phyloP scores from a whole-genome alignment of 495 filamentous ascomycete species.

The Tuber magnatum region DNA sequence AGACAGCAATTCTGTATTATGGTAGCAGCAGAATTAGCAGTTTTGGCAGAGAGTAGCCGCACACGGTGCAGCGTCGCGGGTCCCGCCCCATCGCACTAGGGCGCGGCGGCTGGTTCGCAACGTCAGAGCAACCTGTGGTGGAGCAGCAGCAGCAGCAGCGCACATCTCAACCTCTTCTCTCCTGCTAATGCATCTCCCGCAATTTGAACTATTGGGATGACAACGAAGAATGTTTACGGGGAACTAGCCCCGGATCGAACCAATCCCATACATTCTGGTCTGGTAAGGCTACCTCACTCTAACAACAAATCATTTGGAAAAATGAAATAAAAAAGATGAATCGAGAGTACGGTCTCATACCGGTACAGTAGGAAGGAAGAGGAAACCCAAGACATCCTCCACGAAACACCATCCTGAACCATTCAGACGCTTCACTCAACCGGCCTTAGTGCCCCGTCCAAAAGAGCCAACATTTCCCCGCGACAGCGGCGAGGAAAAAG shows the following conservation, averaged over 20 bases:
- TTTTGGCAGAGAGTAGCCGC: background rate
- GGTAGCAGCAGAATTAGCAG: background rate
- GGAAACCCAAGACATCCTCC: conserved; percentile 10
- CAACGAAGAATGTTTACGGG: background rate
- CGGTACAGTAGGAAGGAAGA: too few relatives aligned
- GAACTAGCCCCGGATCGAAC: background rate
- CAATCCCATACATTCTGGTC: background rate
- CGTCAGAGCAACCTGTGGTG: background rate
- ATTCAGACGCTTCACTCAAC: conserved; percentile 7
- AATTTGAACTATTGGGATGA: background rate
- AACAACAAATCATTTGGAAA: background rate
- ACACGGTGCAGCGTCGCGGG: background rate
- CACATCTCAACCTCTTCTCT: conserved; percentile 3
- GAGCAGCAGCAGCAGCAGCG: conserved; percentile 15
- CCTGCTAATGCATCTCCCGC: background rate
- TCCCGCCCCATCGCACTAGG: background rate
- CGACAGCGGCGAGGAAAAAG: conserved; percentile 3
- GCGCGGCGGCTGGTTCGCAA: background rate
- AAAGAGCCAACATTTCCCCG: conserved; percentile 17
- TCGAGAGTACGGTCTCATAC: background rate
- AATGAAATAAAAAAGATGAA: background rate
- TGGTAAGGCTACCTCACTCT: background rate
- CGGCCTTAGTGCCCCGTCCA: conserved; percentile 9
- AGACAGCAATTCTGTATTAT: background rate
- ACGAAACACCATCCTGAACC: conserved; percentile 20